These are phyloP conservation scores for Fraxinus excelsior DNA, from an alignment of 257 asterid genomes.

Conservation along the genomic window DNA sequence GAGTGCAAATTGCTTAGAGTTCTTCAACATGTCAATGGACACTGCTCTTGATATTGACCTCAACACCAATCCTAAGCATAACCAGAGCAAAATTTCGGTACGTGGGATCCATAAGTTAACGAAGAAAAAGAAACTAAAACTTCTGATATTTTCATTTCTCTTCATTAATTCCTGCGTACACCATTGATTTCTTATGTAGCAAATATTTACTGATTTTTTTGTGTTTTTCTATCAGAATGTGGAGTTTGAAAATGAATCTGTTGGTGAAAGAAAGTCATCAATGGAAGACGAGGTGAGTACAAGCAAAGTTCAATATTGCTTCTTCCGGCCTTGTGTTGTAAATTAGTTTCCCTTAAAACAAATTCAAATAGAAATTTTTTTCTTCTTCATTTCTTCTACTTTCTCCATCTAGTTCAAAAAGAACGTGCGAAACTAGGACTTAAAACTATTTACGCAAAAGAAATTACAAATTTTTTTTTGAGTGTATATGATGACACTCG, in stretches of 20 bases:
- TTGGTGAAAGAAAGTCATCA: constrained; percentile 10
- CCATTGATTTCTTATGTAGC: too few species aligned
- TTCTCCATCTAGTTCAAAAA: background rate
- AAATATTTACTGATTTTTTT: background rate
- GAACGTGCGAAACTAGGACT: background rate
- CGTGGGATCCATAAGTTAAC: background rate
- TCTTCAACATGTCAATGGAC: constrained; percentile 14
- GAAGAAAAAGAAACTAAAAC: background rate
- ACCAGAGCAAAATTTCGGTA: background rate
- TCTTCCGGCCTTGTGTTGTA: background rate
- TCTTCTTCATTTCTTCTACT: background rate
- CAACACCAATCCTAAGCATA: constrained; percentile 22
- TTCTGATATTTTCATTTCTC: background rate
- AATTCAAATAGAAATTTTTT: background rate
- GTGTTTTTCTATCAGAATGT: constrained; percentile 18
- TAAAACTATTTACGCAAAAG: too few species aligned
- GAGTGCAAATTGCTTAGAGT: background rate
- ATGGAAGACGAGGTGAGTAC: constrained; percentile 25
- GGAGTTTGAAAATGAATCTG: constrained; percentile 24
- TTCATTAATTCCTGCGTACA: background rate
- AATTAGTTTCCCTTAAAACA: too few species aligned
- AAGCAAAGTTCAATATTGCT: background rate
- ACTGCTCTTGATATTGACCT: constrained; percentile 32
- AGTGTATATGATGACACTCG: too few species aligned
- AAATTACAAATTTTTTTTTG: too few species aligned